These are phyloP conservation scores for Brettanomyces sp. DNA, from an alignment of 805 yeast species.

Conservation along the genomic window DNA sequence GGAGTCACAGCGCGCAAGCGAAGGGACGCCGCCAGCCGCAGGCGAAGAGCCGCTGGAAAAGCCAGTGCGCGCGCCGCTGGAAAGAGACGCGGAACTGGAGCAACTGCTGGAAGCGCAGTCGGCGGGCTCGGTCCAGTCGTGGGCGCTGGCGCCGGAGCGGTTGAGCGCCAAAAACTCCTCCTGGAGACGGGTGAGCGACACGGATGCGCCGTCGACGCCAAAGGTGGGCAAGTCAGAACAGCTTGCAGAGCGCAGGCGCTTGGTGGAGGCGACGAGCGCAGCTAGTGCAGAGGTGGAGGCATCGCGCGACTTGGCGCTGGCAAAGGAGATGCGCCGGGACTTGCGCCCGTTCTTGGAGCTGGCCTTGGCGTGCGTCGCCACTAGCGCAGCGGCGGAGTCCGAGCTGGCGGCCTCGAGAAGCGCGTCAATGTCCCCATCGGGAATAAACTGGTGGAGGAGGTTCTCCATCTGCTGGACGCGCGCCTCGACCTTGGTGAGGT, in stretches of 20 bases:
- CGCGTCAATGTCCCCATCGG: conserved; percentile 35
- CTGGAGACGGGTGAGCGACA: not conserved
- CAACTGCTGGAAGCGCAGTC: not conserved
- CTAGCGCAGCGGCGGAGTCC: not conserved
- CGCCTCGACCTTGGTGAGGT: conserved; percentile 67
- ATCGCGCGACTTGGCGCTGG: not conserved
- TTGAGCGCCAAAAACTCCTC: not conserved
- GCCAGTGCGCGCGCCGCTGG: not conserved
- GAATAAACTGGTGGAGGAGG: conserved; percentile 33
- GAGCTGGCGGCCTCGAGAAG: conserved; percentile 6
- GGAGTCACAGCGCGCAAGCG: not conserved
- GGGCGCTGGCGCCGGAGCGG: not conserved
- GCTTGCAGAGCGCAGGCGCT: not conserved
- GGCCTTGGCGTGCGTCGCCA: too few relatives aligned
- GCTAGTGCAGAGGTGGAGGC: not conserved
- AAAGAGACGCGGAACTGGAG: not conserved
- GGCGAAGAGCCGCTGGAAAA: not conserved
- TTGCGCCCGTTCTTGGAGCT: too few relatives aligned
- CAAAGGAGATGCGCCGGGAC: too few relatives aligned
- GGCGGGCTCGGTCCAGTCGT: not conserved
- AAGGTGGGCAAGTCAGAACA: not conserved
- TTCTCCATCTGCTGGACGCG: conserved; percentile 38
- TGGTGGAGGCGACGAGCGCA: not conserved
- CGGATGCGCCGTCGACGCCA: not conserved
- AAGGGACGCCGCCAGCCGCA: not conserved